phyloP scores from a whole-genome alignment of 441 rosid species.

The Gossypium schwendimanii region DNA sequence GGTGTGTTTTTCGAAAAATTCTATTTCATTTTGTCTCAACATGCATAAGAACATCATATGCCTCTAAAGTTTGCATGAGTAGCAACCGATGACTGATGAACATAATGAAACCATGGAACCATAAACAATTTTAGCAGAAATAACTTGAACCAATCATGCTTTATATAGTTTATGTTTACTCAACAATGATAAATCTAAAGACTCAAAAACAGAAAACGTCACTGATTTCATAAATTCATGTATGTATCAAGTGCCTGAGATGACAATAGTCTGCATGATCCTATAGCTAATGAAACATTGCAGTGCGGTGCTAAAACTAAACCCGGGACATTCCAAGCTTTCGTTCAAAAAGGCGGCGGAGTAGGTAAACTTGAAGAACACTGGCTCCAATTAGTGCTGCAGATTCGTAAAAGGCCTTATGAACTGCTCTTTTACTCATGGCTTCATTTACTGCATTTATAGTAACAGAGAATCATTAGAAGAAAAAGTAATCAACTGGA shows the following conservation, averaged over 20 bases:
- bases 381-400: conserved; percentile 54
- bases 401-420: conserved; percentile 61
- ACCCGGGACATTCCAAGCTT: conserved; percentile 66
- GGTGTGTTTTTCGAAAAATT: conserved; percentile 21
- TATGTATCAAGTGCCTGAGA: conserved; percentile 11
- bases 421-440: conserved; percentile 52
- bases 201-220: neutral
- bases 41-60: neutral
- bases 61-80: too few species aligned
- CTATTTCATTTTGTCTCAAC: neutral
- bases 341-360: conserved; percentile 51
- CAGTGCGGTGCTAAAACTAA: conserved; percentile 19
- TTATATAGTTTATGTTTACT: neutral
- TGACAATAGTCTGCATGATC: conserved; percentile 2
- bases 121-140: neutral
- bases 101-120: neutral
- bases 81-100: neutral
- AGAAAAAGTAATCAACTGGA: neutral
- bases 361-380: conserved; percentile 59
- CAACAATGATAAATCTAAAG: neutral
- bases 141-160: neutral
- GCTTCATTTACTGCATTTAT: conserved; percentile 53
- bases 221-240: neutral
- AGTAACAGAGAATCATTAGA: neutral
- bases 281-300: conserved; percentile 2